phyloP scores from a whole-genome alignment of 108 stramenopile genomes.

The Cyclotella choctawhatcheeana region DNA sequence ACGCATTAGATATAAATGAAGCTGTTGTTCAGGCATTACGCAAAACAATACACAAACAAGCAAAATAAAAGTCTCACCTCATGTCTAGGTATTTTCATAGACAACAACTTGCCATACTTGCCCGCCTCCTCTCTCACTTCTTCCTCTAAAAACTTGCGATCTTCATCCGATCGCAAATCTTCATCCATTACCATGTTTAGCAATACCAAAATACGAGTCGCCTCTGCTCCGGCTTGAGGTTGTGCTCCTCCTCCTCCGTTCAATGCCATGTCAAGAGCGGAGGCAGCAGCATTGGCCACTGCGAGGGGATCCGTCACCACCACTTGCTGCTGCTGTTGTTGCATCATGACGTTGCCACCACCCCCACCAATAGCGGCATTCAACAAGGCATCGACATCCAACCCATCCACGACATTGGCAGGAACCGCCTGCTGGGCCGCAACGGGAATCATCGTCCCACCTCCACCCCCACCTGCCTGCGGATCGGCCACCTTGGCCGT shows the following conservation, averaged over 20 bases:
- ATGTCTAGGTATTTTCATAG: constrained; percentile 84
- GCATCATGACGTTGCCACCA: background rate
- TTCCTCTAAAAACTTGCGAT: constrained; percentile 77
- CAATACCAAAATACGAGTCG: constrained; percentile 85
- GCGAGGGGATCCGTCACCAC: constrained; percentile 59
- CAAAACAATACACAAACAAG: too few species aligned
- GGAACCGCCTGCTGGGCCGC: constrained; percentile 17
- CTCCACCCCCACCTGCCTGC: constrained; percentile 8
- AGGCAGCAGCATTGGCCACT: constrained; percentile 68
- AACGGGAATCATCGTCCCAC: constrained; percentile 6
- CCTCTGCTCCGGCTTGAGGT: background rate
- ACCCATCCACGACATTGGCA: constrained; percentile 62
- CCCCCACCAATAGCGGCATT: constrained; percentile 77
- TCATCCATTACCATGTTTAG: constrained; percentile 97
- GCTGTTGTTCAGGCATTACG: too few species aligned
- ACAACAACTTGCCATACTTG: constrained; percentile 80
- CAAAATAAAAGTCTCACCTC: constrained; percentile 50
- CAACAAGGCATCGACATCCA: constrained; percentile 79
- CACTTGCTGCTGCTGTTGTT: constrained; percentile 32
- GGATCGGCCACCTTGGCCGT: constrained; percentile 85
- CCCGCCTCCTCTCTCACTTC: constrained; percentile 87
- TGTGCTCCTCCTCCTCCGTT: constrained; percentile 23
- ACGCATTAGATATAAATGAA: too few species aligned
- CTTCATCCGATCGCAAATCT: constrained; percentile 88
- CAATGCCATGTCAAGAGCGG: constrained; percentile 61